Evolutionary conservation across 1,139 yeast genomes (phyloP).

Genomic region (Suhomyces bokatorum): DNA sequence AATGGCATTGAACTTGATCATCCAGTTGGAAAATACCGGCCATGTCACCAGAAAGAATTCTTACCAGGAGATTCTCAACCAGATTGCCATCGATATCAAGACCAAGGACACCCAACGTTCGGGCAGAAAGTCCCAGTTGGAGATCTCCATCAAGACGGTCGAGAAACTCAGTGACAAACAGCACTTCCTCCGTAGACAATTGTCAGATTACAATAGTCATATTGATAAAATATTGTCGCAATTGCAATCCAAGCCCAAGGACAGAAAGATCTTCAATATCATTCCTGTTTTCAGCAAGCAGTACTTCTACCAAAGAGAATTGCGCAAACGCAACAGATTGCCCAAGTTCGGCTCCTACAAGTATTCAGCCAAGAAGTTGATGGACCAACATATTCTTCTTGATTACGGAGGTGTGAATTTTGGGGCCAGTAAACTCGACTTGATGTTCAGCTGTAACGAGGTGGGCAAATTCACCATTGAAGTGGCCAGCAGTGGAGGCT

Average conservation of each 20-base stretch:
- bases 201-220: slow-evolving; percentile 66
- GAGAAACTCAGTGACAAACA: slow-evolving; percentile 63
- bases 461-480: slow-evolving; percentile 75
- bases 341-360: slow-evolving; percentile 85
- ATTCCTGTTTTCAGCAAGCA: slow-evolving; percentile 74
- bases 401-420: slow-evolving; percentile 54
- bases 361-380: slow-evolving; percentile 72
- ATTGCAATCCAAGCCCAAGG: slow-evolving; percentile 57
- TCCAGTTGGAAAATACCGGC: slow-evolving; percentile 74
- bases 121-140: slow-evolving; percentile 61
- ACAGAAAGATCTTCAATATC: slow-evolving; percentile 51
- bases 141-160: slow-evolving; percentile 59
- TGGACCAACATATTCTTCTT: slow-evolving; percentile 68
- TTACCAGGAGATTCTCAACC: slow-evolving; percentile 78
- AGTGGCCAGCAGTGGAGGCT: slow-evolving; percentile 40
- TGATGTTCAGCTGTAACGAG: slow-evolving; percentile 75
- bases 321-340: slow-evolving; percentile 64
- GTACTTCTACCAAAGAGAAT: slow-evolving; percentile 72
- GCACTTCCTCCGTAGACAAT: slow-evolving; percentile 57
- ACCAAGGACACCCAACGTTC: slow-evolving; percentile 72
- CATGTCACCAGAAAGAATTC: slow-evolving; percentile 65
- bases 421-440: slow-evolving; percentile 58
- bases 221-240: slow-evolving; percentile 66
- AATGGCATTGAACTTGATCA: slow-evolving; percentile 69
- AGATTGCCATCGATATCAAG: slow-evolving; percentile 81